Conservation (phyloP, 768 basidiomycete genomes). For the Lepiota venenata region DNA sequence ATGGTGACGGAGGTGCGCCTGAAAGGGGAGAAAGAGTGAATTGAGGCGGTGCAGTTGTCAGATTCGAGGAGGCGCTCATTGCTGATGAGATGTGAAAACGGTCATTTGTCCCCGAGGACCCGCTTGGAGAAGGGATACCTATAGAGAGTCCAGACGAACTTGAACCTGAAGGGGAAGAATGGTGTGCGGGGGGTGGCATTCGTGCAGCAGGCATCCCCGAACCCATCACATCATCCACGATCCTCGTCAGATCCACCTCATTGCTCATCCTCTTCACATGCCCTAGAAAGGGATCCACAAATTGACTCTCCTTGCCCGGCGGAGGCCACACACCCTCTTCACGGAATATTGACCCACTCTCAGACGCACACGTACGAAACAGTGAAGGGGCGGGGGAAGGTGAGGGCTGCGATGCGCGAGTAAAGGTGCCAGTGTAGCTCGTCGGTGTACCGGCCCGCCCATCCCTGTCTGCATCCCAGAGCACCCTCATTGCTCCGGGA, state of each 20-base stretch:
- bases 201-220: conserved; percentile 15
- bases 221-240: conserved; percentile 51
- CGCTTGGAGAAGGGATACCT: too few species aligned
- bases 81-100: too few species aligned
- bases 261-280: conserved; percentile 31
- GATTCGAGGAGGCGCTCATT: too few species aligned
- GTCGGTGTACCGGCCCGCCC: background rate
- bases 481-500: conserved; percentile 1
- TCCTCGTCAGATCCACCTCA: conserved; percentile 32
- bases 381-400: conserved; percentile 32
- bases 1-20: too few species aligned
- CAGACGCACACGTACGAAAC: conserved; percentile 35
- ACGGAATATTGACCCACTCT: conserved; percentile 43
- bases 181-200: background rate
- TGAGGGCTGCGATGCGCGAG: background rate
- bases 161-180: too few species aligned
- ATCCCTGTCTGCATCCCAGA: background rate
- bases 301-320: conserved; percentile 26
- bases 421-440: background rate
- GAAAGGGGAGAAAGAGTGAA: too few species aligned
- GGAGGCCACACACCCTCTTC: conserved; percentile 43
- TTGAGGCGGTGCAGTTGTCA: too few species aligned
- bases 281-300: conserved; percentile 43
- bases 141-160: too few species aligned
- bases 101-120: too few species aligned